phyloP scores from a whole-genome alignment of 2,329 filamentous ascomycete genomes.

The Thelonectria rubi region DNA sequence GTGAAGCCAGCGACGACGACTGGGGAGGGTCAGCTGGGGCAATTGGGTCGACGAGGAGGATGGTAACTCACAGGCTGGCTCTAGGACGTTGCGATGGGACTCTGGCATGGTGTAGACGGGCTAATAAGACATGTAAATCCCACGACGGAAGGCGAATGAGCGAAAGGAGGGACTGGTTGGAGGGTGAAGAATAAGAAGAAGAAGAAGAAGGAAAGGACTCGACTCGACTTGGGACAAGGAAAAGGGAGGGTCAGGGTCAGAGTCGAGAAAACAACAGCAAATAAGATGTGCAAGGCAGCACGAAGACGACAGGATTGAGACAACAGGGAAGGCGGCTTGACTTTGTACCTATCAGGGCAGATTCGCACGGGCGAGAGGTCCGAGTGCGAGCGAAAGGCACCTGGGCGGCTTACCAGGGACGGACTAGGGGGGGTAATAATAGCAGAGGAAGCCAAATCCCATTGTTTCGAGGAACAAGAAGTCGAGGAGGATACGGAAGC shows the following conservation, averaged over 20 bases:
- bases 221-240: not conserved
- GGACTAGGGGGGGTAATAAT: not conserved
- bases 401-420: not conserved
- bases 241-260: not conserved
- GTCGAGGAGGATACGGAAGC: not conserved
- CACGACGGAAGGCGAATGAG: not conserved
- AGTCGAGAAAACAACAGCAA: not conserved
- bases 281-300: not conserved
- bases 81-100: conserved; percentile 21
- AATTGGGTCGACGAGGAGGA: not conserved
- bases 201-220: not conserved
- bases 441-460: not conserved
- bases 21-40: not conserved
- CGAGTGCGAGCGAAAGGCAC: not conserved
- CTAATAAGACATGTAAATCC: not conserved
- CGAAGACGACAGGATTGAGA: not conserved
- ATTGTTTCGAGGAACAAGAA: not conserved
- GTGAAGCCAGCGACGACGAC: conserved; percentile 38
- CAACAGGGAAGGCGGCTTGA: not conserved
- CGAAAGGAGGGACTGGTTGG: not conserved
- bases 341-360: not conserved
- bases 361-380: not conserved
- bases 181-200: too few relatives aligned
- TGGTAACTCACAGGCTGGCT: conserved; percentile 23
- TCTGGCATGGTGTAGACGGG: conserved; percentile 10